Evolutionary conservation across 225 moss, liverwort and hornwort genomes (phyloP).

Genomic region (Polytrichum commune): DNA sequence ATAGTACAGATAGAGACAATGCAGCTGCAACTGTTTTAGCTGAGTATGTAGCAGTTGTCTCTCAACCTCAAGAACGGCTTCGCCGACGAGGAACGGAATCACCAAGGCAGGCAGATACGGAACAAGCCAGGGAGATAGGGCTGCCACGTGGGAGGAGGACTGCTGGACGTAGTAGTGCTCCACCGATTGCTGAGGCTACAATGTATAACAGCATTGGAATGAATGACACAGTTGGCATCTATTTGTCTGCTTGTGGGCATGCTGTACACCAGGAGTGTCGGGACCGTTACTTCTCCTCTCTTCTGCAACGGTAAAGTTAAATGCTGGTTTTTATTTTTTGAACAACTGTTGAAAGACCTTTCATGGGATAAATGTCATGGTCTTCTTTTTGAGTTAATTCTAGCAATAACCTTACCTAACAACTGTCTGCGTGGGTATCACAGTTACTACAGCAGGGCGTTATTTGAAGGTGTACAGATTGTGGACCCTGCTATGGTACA

Average conservation of each 20-base stretch:
- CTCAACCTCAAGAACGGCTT: constrained; percentile 60
- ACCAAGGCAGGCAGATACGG: constrained; percentile 53
- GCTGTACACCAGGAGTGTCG: constrained; percentile 97
- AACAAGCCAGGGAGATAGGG: constrained; percentile 62
- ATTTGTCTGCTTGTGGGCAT: constrained; percentile 93
- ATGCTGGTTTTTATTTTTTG: background rate
- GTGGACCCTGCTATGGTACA: constrained; percentile 86
- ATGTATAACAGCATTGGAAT: constrained; percentile 59
- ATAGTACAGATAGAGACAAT: constrained; percentile 54
- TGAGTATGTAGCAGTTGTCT: constrained; percentile 89
- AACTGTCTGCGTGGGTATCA: background rate
- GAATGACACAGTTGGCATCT: constrained; percentile 76
- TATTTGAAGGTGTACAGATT: constrained; percentile 90
- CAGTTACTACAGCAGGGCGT: constrained; percentile 88
- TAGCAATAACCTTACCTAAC: too few species aligned
- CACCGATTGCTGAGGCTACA: constrained; percentile 53
- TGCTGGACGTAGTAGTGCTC: constrained; percentile 48
- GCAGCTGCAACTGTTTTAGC: constrained; percentile 78
- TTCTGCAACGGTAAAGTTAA: constrained; percentile 67
- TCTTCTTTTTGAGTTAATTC: too few species aligned
- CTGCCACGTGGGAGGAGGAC: constrained; percentile 58
- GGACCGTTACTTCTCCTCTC: constrained; percentile 86
- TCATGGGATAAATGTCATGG: too few species aligned
- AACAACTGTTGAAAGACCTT: too few species aligned
- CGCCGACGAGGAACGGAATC: constrained; percentile 62